Evolutionary conservation across 108 stramenopile genomes (phyloP), one percentile per base, ranked within the genome.

Genomic region (Cylindrotheca fusiformis): DNA sequence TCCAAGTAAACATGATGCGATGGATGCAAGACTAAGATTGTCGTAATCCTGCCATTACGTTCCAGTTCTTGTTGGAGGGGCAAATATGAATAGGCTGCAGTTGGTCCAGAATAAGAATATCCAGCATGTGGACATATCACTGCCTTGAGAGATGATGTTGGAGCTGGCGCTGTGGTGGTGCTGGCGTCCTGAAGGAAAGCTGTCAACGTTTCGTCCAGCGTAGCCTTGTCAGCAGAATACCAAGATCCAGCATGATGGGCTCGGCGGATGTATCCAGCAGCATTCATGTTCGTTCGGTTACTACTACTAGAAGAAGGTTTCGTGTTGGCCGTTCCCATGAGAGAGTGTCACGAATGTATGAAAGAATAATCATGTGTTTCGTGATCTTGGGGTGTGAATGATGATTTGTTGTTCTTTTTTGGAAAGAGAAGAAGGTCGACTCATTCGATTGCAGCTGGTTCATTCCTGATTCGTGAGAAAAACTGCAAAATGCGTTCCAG

Each of bases 41-140:
- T 58, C n/a, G 49, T 48, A 56, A 72, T 67, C 25, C 61, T 50
- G 0, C 36, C 32, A 18, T 63, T 46, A 4, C 45, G 32, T 12
- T 48, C 28, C 26, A 76, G 60, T 67, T 68, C 67, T 3, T 68
- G 56, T 55, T 61, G 67, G 18, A 93, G 60, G 0, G 76, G 75
- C 30, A 70, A 58, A 63, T 81, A 94, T 4, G 81, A 80, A 58
- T 83, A 85, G 18, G 88, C 92, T 5, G 88, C 92, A 6, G 92
- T 94, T n/a, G 92, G 82, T 18, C 92, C 92, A 2, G 84, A 83
- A 58, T 94, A 94, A 47, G 60, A 62, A 71, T 78, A 94, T 44
- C 92, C 92, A 24, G 92, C 92, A 77, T 94, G 92, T 12, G 92
- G 92, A 48, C 61, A 74, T 55, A 94, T 85, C 24, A 90, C 69